These are phyloP conservation scores for Cyphellophora attinorum DNA, from an alignment of 2,329 filamentous ascomycete genomes.

Conservation along the genomic window DNA sequence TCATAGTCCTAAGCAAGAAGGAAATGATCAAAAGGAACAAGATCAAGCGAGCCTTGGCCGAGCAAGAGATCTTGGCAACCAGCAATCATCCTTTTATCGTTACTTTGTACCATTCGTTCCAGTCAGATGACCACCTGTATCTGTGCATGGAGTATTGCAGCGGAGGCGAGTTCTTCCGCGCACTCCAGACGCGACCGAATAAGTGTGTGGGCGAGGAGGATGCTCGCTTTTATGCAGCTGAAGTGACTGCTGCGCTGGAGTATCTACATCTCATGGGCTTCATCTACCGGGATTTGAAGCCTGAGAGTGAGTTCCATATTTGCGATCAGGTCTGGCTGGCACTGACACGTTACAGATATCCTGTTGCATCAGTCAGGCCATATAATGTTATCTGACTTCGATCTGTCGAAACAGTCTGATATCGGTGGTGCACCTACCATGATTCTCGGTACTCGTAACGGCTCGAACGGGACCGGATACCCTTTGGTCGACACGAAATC, in stretches of 20 bases:
- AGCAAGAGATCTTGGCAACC: constrained; percentile 95
- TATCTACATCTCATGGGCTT: constrained; percentile 99
- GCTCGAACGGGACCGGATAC: constrained; percentile 73
- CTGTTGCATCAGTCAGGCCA: constrained; percentile 97
- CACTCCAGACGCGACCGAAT: constrained; percentile 87
- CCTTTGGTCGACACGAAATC: constrained; percentile 98
- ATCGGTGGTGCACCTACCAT: constrained; percentile 93
- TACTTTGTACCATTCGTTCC: constrained; percentile 96
- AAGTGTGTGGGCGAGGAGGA: constrained; percentile 97
- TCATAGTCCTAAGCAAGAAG: constrained; percentile 88
- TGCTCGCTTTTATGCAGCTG: constrained; percentile 91
- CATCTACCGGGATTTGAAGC: constrained; percentile 96
- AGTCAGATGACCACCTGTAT: constrained; percentile 96
- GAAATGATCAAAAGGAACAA: constrained; percentile 99
- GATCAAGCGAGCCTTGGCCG: constrained; percentile 94
- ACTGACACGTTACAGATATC: constrained; percentile 61
- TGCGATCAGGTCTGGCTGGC: constrained; percentile 4
- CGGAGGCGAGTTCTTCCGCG: constrained; percentile 95
- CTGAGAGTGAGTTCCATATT: constrained; percentile 61
- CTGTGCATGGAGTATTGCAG: constrained; percentile 99
- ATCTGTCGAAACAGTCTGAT: constrained; percentile 95
- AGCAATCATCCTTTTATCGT: constrained; percentile 99
- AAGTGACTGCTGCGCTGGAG: constrained; percentile 91
- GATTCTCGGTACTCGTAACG: constrained; percentile 80
- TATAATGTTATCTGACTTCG: constrained; percentile 99